Conservation (phyloP, 495 filamentous ascomycete species). For the Penicillium psychrofluorescens region DNA sequence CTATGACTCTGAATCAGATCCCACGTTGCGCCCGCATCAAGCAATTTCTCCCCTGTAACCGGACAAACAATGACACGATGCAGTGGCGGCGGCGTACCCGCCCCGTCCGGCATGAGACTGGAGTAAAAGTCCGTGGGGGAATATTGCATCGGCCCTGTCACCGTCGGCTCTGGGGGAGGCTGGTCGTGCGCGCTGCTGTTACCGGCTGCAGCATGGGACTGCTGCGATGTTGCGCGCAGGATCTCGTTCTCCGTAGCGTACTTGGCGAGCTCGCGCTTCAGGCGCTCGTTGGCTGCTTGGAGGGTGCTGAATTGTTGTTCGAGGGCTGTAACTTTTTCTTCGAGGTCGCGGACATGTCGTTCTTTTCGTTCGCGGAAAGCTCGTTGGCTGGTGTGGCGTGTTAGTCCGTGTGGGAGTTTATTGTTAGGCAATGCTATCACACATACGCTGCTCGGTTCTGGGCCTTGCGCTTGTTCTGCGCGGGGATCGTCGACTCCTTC, state of each 20-base stretch:
- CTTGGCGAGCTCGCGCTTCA: constrained; percentile 73
- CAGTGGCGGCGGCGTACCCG: constrained; percentile 22
- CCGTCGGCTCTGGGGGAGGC: constrained; percentile 15
- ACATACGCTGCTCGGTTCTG: constrained; percentile 96
- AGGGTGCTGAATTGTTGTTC: constrained; percentile 50
- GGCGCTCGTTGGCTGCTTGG: constrained; percentile 70
- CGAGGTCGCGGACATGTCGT: constrained; percentile 84
- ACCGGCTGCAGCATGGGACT: constrained; percentile 12
- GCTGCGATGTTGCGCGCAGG: constrained; percentile 63
- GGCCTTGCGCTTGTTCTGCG: constrained; percentile 82
- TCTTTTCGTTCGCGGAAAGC: constrained; percentile 97
- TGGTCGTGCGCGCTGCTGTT: constrained; percentile 12
- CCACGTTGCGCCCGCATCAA: constrained; percentile 81
- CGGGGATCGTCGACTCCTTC: constrained; percentile 65
- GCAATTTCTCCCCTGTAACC: constrained; percentile 63
- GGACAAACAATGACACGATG: constrained; percentile 58
- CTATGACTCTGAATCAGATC: constrained; percentile 83
- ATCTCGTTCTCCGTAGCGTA: constrained; percentile 90
- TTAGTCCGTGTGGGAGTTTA: not conserved
- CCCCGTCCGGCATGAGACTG: constrained; percentile 29
- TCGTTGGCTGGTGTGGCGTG: constrained; percentile 58
- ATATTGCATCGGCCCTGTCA: constrained; percentile 65
- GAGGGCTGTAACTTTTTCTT: constrained; percentile 71
- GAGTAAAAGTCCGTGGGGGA: constrained; percentile 61
- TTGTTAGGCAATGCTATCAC: constrained; percentile 6